phyloP scores from a whole-genome alignment of 192 early-diverging fungal species.

The Piromyces sp. region DNA sequence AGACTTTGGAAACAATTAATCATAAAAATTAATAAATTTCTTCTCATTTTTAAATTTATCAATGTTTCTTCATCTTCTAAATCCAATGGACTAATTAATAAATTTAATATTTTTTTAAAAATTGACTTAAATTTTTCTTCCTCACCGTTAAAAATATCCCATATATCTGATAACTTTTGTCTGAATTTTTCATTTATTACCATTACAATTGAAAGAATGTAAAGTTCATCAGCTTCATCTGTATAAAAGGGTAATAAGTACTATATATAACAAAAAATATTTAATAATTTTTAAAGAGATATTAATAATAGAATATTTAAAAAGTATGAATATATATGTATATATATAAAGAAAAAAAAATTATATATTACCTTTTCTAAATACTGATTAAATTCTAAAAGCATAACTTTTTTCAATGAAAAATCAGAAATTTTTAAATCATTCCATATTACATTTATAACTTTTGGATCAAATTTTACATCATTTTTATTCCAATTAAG shows the following conservation, averaged over 20 bases:
- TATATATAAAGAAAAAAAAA: background rate
- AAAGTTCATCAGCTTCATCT: conserved; percentile 18
- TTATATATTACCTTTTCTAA: conserved; percentile 40
- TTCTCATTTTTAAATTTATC: conserved; percentile 13
- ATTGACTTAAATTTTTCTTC: conserved; percentile 35
- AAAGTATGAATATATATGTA: background rate
- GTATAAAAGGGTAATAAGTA: conserved; percentile 6
- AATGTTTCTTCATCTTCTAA: background rate
- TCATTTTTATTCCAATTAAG: conserved; percentile 2
- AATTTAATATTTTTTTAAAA: conserved; percentile 28
- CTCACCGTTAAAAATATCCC: conserved; percentile 5
- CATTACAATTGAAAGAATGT: conserved; percentile 60
- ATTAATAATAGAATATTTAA: too few species aligned
- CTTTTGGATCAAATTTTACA: conserved; percentile 13
- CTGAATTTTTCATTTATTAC: conserved; percentile 84
- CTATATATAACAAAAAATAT: background rate
- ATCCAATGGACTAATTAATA: conserved; percentile 16
- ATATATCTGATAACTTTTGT: conserved; percentile 29
- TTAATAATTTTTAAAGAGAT: too few species aligned
- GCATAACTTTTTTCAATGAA: conserved; percentile 36
- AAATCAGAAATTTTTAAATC: conserved; percentile 26
- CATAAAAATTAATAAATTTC: conserved; percentile 55
- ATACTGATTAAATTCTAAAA: conserved; percentile 62
- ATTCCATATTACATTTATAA: conserved; percentile 44
- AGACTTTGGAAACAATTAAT: conserved; percentile 69